Evolutionary conservation across 2,329 filamentous ascomycete genomes (phyloP), one percentile per base, ranked within the genome.

Genomic region (Simplicillium aogashimaense): DNA sequence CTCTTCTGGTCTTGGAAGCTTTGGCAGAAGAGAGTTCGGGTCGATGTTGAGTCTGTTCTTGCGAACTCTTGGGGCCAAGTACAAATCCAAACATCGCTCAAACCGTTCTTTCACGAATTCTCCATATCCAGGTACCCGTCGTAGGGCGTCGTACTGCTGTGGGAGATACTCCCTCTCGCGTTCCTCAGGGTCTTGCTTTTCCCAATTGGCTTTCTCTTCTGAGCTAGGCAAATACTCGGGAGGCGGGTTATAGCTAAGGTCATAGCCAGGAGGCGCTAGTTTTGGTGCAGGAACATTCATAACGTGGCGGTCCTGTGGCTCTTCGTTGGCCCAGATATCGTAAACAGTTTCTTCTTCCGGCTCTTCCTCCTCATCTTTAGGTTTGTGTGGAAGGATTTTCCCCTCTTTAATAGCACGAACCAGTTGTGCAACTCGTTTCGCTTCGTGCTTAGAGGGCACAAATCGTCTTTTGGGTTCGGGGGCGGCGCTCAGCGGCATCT

Each of bases 281-380:
- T 98, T 98, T 5, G 92, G 92, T 2, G 92, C 90, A 13, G 92
- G 85, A 40, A 97, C 83, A 55, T 95, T 86, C 89, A 97, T 97
- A 29, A 84, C 71, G 59, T 97, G 86, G 45, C 89, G 83, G 29
- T 84, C 78, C 50, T 83, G 76, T 10, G 86, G 78, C 50, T 83
- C 77, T 61, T 98, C 90, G 54, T 97, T 86, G 40, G 90, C 87
- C 92, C 92, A 98, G 40, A 98, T 76, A 56, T 98, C 92, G 55
- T 88, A 95, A 53, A 80, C 81, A 17, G 75, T 74, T 40, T 84
- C 79, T 43, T 84, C 71, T 41, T 86, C 79, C 39, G 84, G 76
- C 41, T 86, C 78, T 48, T 89, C 78, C 34, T 62, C 66, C 47
- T 75, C 84, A 53, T 79, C 72, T 0, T 80, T 79, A 4, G 87